Evolutionary conservation across 495 filamentous ascomycete genomes (phyloP), one percentile per base, ranked within the genome.

Genomic region (Lichina pygmaea): DNA sequence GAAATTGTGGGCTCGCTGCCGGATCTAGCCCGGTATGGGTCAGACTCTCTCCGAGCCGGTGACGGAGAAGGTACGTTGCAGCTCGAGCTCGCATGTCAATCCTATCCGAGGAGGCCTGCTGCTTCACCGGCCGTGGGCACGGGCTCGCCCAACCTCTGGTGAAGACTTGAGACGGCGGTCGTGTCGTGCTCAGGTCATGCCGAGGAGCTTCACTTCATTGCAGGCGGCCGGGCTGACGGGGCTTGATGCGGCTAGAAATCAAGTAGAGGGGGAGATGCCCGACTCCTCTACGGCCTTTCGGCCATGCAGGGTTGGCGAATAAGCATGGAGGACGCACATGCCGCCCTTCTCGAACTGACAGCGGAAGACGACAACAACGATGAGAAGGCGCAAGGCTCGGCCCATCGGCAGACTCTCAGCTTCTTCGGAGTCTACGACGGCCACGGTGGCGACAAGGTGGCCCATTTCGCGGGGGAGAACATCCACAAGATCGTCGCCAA

Each of bases 241-340:
- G 11, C 10, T 51, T 45, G 47, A 38, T 51, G 36, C 36, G 36
- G 36, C 50, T 34, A 97, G 89, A 64, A 72, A 58, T 95, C 89
- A 48, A 73, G 75, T 56, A 74, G 77, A 54, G 86, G 89, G 59
- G 78, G 78, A 63, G 86, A 94, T 80, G 85, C 93, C 51, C 76
- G 81, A 58, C 72, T 92, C 55, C 58, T 86, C 51, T 97, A 78
- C 58, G 89, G 91, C 53, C 73, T 97, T 49, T 95, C 91, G 51
- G 81, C 82, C 60, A 97, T 97, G 89, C 89, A 97, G 63, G 89
- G 89, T 66, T 97, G 89, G 89, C 79, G 89, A 62, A 94, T 95
- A 60, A 91, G 81, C 62, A 97, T 97, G 89, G 89, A 97, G 60
- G 89, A 97, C 56, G 75, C 89, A 47, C 89, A 97, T 63, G 81